A percentile compares a stretch with the other conserved stretches of the same genome.
These are phyloP conservation scores for Eucalyptus virginea DNA, from an alignment of 345 rosid genomes.

Conservation along the genomic window DNA sequence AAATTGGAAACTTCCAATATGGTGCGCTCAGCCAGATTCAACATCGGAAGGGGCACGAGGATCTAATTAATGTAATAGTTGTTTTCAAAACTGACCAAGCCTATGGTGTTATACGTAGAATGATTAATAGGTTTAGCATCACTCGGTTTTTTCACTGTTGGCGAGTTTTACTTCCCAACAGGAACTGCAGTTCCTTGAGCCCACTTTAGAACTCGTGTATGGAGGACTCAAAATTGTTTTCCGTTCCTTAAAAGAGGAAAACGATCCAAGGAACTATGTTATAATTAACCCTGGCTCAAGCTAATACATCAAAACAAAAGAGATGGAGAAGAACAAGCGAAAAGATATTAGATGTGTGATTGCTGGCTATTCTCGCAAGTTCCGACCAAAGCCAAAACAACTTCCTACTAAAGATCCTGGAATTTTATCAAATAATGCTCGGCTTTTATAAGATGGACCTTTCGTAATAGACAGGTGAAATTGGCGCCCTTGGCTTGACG, in stretches of 20 bases:
- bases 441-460: not conserved
- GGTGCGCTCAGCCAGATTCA: not conserved
- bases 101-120: not conserved
- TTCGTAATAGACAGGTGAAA: not conserved
- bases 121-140: not conserved
- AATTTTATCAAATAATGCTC: not conserved
- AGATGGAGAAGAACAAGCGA: not conserved
- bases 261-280: not conserved
- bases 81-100: not conserved
- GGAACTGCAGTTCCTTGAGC: not conserved
- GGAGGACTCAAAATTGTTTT: not conserved
- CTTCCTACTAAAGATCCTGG: not conserved
- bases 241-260: not conserved
- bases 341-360: not conserved
- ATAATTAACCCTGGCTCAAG: not conserved
- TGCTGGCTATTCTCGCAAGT: not conserved
- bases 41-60: not conserved
- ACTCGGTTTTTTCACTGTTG: not conserved
- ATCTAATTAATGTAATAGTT: not conserved
- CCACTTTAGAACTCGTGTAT: not conserved
- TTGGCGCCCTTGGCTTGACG: not conserved
- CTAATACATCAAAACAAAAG: no score
- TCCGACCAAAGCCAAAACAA: not conserved
- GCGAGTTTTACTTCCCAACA: not conserved
- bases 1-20: not conserved